Evolutionary conservation across 148 eudicot genomes (phyloP).

Genomic region (Diospyros kaki): DNA sequence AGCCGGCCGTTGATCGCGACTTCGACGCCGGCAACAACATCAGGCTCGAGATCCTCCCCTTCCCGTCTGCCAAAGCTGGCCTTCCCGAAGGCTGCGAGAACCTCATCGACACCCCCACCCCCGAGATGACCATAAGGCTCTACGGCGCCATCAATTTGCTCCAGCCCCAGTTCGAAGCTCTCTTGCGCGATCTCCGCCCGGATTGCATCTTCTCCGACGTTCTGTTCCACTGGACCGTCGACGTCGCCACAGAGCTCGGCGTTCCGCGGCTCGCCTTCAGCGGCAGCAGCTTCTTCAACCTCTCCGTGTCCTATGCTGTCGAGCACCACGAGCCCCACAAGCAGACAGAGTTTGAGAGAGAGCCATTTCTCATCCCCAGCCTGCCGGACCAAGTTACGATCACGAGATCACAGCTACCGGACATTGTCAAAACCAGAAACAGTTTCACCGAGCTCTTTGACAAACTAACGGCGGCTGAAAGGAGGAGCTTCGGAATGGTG

Average conservation of each 20-base stretch:
- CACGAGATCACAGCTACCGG: constrained; percentile 49
- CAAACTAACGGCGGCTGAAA: constrained; percentile 38
- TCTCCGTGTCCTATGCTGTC: constrained; percentile 30
- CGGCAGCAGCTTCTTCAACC: constrained; percentile 45
- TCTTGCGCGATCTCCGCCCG: constrained; percentile 21
- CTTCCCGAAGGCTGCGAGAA: constrained; percentile 57
- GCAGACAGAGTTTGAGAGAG: constrained; percentile 20
- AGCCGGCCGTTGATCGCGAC: constrained; percentile 22
- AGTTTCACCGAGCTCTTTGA: constrained; percentile 37
- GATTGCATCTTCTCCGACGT: constrained; percentile 46
- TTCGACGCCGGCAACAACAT: constrained; percentile 14
- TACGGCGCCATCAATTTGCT: constrained; percentile 40
- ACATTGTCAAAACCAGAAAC: constrained; percentile 32
- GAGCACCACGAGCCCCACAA: constrained; percentile 27
- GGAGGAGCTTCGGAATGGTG: constrained; percentile 44
- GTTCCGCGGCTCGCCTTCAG: constrained; percentile 51
- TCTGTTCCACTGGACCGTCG: constrained; percentile 48
- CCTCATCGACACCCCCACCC: constrained; percentile 29
- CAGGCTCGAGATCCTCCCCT: constrained; percentile 23
- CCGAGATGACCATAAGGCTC: constrained; percentile 37
- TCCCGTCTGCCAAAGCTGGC: constrained; percentile 32
- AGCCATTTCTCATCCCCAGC: constrained; percentile 34
- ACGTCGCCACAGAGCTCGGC: constrained; percentile 21
- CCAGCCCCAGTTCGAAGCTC: constrained; percentile 34
- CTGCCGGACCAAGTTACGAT: constrained; percentile 31